phyloP scores from a whole-genome alignment of 148 eudicot species.

The Vaccinium darrowii region DNA sequence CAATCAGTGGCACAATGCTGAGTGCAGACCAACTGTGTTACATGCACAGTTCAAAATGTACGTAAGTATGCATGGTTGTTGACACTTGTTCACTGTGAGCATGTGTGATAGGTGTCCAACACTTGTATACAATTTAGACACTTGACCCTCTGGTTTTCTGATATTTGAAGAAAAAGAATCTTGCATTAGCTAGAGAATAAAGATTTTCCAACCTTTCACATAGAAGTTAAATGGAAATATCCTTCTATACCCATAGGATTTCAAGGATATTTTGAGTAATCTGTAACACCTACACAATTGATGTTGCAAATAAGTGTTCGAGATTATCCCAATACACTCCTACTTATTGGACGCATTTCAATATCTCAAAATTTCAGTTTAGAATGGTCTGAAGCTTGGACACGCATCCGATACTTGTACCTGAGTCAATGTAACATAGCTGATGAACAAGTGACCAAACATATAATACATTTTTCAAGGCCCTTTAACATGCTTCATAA shows the following conservation, averaged over 20 bases:
- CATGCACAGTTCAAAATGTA: background rate
- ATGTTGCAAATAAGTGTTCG: background rate
- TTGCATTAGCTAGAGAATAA: background rate
- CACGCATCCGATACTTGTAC: background rate
- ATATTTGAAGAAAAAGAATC: background rate
- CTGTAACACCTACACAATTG: background rate
- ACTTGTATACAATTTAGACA: background rate
- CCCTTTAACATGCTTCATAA: background rate
- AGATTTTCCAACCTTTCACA: background rate
- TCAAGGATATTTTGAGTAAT: background rate
- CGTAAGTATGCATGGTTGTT: background rate
- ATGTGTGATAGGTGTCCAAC: background rate
- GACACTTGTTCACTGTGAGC: background rate
- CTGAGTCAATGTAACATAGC: background rate
- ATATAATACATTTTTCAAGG: background rate
- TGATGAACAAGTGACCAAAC: background rate
- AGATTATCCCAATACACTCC: background rate
- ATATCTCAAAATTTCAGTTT: background rate
- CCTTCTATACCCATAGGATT: background rate
- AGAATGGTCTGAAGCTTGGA: background rate
- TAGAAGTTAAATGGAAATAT: background rate
- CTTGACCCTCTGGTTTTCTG: background rate
- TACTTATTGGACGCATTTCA: background rate
- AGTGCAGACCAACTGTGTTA: background rate
- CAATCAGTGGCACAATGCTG: background rate